Evolutionary conservation across 2,329 filamentous ascomycete genomes (phyloP).

Genomic region (Aspergillus piperis): DNA sequence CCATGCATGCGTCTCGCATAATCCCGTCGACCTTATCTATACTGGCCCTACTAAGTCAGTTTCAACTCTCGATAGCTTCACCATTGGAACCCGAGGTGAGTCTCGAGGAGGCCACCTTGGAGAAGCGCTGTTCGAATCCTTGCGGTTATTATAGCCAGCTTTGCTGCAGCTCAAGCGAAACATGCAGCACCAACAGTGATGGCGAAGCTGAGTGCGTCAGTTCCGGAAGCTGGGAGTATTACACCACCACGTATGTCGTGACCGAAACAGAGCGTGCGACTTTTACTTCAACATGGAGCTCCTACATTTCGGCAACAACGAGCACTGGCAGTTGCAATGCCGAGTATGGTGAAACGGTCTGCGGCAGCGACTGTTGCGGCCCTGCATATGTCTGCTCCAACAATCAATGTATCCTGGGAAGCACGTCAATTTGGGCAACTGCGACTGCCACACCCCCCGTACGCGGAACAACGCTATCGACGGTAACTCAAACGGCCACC

Average conservation of each 20-base stretch:
- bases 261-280: conserved; percentile 57
- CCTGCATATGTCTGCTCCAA: conserved; percentile 47
- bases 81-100: background rate
- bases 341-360: conserved; percentile 46
- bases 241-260: conserved; percentile 57
- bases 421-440: conserved; percentile 42
- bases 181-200: conserved; percentile 53
- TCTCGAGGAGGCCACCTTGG: conserved; percentile 23
- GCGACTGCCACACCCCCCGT: conserved; percentile 43
- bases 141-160: conserved; percentile 56
- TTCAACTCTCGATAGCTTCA: conserved; percentile 26
- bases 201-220: conserved; percentile 51
- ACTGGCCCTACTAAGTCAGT: conserved; percentile 29
- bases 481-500: conserved; percentile 47
- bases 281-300: conserved; percentile 57
- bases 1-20: conserved; percentile 33
- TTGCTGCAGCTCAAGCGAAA: conserved; percentile 50
- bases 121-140: conserved; percentile 48
- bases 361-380: conserved; percentile 49
- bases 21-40: conserved; percentile 29
- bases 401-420: conserved; percentile 43
- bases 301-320: conserved; percentile 29
- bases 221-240: conserved; percentile 56
- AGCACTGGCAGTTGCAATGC: conserved; percentile 47
- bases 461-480: conserved; percentile 49